Evolutionary conservation across 805 yeast genomes (phyloP).

Genomic region (Candida quercuum): DNA sequence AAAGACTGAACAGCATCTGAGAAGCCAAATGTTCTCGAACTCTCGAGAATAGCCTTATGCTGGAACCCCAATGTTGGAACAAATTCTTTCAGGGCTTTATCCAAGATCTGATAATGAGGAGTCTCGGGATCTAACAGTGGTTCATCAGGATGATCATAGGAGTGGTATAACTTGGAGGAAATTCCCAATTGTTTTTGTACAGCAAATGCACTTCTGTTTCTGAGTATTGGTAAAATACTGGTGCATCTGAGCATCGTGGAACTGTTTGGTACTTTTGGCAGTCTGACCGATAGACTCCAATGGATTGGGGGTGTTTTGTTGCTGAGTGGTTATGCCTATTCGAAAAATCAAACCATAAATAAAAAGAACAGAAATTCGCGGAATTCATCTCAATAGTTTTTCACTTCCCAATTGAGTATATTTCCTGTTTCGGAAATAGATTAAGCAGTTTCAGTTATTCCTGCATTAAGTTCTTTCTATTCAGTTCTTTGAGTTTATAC

Average conservation of each 20-base stretch:
- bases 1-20: slow-evolving; percentile 45
- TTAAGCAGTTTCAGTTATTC: too few relatives aligned
- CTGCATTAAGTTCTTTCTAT: too few relatives aligned
- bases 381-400: too few relatives aligned
- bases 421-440: too few relatives aligned
- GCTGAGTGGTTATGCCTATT: too few relatives aligned
- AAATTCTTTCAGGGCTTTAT: slow-evolving; percentile 27
- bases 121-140: slow-evolving; percentile 19
- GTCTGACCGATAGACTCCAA: too few relatives aligned
- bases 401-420: too few relatives aligned
- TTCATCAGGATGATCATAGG: slow-evolving; percentile 22
- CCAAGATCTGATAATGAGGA: slow-evolving; percentile 37
- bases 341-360: not conserved
- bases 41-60: slow-evolving; percentile 40
- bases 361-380: not conserved
- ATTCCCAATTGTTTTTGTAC: not conserved
- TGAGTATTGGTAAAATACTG: too few relatives aligned
- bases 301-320: not conserved
- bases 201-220: too few relatives aligned
- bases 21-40: slow-evolving; percentile 43
- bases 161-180: slow-evolving; percentile 23
- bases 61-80: slow-evolving; percentile 53
- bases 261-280: not conserved
- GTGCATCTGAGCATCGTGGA: too few relatives aligned
- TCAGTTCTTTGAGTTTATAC: too few relatives aligned